Base-by-base conservation (phyloP, 2,329 filamentous ascomycete species). In the Cladophialophora carrionii region DNA sequence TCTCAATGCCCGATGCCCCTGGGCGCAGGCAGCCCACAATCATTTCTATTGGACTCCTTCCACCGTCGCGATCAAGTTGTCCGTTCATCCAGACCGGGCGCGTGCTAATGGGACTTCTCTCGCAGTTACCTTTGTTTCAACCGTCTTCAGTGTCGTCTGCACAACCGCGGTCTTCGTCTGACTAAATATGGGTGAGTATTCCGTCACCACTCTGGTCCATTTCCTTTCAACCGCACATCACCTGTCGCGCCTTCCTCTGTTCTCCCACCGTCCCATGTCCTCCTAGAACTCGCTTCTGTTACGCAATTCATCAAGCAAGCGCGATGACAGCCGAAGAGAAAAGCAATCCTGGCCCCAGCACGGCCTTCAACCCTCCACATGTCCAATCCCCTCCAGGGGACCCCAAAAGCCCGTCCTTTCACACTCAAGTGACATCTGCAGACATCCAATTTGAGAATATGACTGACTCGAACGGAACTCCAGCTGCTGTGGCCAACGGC, bases 401-500 rank as follows among this genome's bases (percentile, higher is more conserved):
- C 51, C 26, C 10, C 32, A 37, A 48, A 46, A 24, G 10, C 41
- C 20, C 24, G 4, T n/a, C 58, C n/a, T 48, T 48, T 46, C 32
- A 55, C 37, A 22, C 6, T 31, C 51, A 58, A 34, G 22, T 34
- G 41, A 55, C 17, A 41, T 34, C 63, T 37, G 52, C 59, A 49
- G 37, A 24, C 20, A 41, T 37, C 17, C 34, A 29, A 7, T 22
- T 49, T 43, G 17, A 46, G 29, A 65, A 57, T 20, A 67, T 69
- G 63, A 66, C 70, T 69, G 65, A 72, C 68, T n/a, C 43, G 41
- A 49, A 32, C 71, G 72, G 72, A 68, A 74, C 72, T 56, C 70
- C 74, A 70, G 73, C 74, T 69, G 71, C 74, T 56, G 70, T 76
- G 57, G 69, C 70, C 59, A 74, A 74, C 64, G 72, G 71, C 67